Conservation (phyloP, 2,329 filamentous ascomycete genomes). For the Fusarium nematophilum region DNA sequence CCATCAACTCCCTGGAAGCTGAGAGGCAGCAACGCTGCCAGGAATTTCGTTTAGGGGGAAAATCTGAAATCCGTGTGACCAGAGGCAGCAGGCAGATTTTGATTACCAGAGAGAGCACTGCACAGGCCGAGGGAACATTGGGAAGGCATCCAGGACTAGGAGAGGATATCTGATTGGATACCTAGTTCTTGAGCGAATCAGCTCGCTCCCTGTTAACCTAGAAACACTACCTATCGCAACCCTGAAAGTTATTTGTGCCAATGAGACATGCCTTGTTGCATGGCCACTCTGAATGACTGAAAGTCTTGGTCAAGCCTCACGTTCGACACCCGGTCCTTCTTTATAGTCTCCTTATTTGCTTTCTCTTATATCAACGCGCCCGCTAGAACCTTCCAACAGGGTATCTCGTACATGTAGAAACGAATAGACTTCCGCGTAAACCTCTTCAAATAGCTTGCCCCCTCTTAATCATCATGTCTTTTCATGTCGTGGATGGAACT, state of each 20-base stretch:
- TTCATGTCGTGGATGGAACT: constrained; percentile 15
- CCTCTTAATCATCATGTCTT: constrained; percentile 26
- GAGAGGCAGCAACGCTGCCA: too few relatives aligned
- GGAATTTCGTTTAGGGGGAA: too few relatives aligned
- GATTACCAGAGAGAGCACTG: background rate
- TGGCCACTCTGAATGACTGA: background rate
- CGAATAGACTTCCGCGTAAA: constrained; percentile 41
- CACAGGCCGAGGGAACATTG: background rate
- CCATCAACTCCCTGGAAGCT: too few relatives aligned
- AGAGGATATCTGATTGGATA: constrained; percentile 27
- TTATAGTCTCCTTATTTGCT: constrained; percentile 6
- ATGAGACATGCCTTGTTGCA: background rate
- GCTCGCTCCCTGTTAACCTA: constrained; percentile 1
- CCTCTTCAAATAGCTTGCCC: constrained; percentile 26
- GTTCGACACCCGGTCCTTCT: constrained; percentile 1
- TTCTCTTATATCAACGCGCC: constrained; percentile 18
- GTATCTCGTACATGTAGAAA: constrained; percentile 47
- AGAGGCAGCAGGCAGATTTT: too few relatives aligned
- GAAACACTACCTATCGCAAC: constrained; percentile 4
- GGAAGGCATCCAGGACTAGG: background rate
- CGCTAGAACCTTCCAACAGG: constrained; percentile 40
- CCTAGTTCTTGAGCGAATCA: constrained; percentile 8
- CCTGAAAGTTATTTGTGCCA: background rate
- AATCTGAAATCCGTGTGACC: too few relatives aligned
- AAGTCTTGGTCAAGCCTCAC: constrained; percentile 2